Evolutionary conservation across 1,284 basidiomycete genomes (phyloP), one percentile per base, ranked within the genome.

Genomic region (Cutaneotrichosporon sp.): DNA sequence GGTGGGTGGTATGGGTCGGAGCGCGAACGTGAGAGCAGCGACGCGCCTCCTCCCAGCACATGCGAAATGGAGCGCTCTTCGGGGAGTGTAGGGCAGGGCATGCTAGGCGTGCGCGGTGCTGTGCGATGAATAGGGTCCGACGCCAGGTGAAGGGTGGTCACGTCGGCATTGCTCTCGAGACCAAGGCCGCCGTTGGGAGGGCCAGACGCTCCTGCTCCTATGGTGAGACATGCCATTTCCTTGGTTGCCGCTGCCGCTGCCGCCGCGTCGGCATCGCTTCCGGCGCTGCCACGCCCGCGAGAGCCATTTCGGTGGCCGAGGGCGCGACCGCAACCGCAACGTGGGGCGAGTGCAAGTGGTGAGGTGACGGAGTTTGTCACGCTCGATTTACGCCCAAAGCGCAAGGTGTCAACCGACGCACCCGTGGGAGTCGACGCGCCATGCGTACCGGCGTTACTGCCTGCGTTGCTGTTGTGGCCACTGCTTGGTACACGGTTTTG

Each of bases 301-400:
- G 26, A 30, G 26, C 43, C 17, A 45, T 45, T 45, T 17, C 60
- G 58, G 55, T 73, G 71, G 35, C 66, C 65, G 4, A 66, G 59
- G 8, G 69, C 58, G 23, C 65, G 60, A 7, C 71, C 71, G 53
- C 71, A 73, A 4, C 69, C 69, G 43, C 71, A 73, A 43, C 69
- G 60, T 18, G 71, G 64, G 15, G 61, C 40, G 12, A 73, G 63
- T 5, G 69, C 71, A 37, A 71, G 70, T 14, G 71, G 71, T 33
- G 70, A 72, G 4, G 65, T 68, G 22, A 73, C 70, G 18, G 51
- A 61, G 58, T 73, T 73, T 52, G 65, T 65, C 15, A 65, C 61
- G 49, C 63, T 60, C 13, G 70, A 65, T 52, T 68, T 68, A 46
- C 71, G 68, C 22, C 70, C 71, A 52, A 70, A 73, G 34, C 69